Conservation (phyloP, 805 yeast genomes). For the Ogataea salicorniae region DNA sequence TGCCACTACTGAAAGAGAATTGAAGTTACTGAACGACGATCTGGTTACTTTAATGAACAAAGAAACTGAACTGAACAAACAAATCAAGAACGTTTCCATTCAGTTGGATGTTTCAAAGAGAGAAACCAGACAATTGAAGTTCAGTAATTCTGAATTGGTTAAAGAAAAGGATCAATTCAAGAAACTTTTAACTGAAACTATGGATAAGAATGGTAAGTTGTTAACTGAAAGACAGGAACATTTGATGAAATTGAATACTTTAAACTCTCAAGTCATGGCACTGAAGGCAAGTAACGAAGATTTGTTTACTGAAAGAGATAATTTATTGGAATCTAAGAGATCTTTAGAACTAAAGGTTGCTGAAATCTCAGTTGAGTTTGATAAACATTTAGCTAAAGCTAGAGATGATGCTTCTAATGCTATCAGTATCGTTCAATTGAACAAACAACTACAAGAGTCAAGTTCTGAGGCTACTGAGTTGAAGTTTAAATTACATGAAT, state of each 20-base stretch:
- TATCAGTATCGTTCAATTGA: conserved; percentile 25
- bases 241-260: conserved; percentile 38
- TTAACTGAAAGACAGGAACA: conserved; percentile 40
- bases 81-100: conserved; percentile 53
- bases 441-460: conserved; percentile 33
- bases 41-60: conserved; percentile 50
- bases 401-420: conserved; percentile 29
- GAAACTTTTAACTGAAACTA: conserved; percentile 35
- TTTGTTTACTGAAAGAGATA: conserved; percentile 58
- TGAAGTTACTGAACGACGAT: conserved; percentile 48
- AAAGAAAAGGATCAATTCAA: conserved; percentile 40
- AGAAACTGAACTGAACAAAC: conserved; percentile 64
- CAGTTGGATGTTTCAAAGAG: conserved; percentile 52
- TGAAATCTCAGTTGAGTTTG: conserved; percentile 36
- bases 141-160: conserved; percentile 33
- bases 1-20: conserved; percentile 40
- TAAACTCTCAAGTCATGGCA: conserved; percentile 49
- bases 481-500: conserved; percentile 26
- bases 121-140: conserved; percentile 37
- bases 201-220: conserved; percentile 39
- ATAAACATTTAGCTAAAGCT: conserved; percentile 31
- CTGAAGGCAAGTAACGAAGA: conserved; percentile 57
- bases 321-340: conserved; percentile 46
- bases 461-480: conserved; percentile 27
- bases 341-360: conserved; percentile 40